Evolutionary conservation across 1,139 yeast genomes (phyloP).

Genomic region (Yamadazyma blattariae): DNA sequence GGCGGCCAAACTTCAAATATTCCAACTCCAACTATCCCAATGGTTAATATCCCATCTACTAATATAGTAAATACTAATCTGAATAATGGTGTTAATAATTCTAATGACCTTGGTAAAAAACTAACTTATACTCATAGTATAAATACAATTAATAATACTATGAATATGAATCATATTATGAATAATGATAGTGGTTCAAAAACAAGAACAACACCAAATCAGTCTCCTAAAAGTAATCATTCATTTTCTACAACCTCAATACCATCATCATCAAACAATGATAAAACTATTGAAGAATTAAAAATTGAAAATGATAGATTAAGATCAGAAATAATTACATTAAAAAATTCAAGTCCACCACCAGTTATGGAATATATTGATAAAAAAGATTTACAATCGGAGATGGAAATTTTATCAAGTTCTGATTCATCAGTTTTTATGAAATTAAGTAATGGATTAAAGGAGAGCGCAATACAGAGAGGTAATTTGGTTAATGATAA

Average conservation of each 20-base stretch:
- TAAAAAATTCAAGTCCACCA: slow-evolving; percentile 1
- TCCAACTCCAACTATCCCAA: too few species aligned
- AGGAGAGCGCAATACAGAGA: slow-evolving; percentile 37
- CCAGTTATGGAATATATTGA: slow-evolving; percentile 18
- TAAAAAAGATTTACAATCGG: slow-evolving; percentile 35
- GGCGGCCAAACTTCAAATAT: too few species aligned
- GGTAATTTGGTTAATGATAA: slow-evolving; percentile 23
- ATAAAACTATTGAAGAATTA: slow-evolving; percentile 9
- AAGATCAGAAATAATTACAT: slow-evolving; percentile 17
- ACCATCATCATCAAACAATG: background rate
- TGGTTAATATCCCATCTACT: too few species aligned
- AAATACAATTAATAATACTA: background rate
- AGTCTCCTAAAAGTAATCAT: slow-evolving; percentile 10
- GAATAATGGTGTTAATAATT: background rate
- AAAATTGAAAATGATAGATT: slow-evolving; percentile 20
- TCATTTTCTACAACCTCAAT: background rate
- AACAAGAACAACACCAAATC: slow-evolving; percentile 5
- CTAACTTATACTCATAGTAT: too few species aligned
- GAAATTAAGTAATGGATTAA: slow-evolving; percentile 37
- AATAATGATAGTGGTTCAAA: background rate
- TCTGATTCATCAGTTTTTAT: slow-evolving; percentile 25
- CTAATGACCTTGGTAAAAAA: too few species aligned
- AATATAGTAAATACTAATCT: background rate
- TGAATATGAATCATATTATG: background rate
- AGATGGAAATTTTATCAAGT: slow-evolving; percentile 31